phyloP scores from a whole-genome alignment of 2,329 filamentous ascomycete species.

The Venturia effusa region DNA sequence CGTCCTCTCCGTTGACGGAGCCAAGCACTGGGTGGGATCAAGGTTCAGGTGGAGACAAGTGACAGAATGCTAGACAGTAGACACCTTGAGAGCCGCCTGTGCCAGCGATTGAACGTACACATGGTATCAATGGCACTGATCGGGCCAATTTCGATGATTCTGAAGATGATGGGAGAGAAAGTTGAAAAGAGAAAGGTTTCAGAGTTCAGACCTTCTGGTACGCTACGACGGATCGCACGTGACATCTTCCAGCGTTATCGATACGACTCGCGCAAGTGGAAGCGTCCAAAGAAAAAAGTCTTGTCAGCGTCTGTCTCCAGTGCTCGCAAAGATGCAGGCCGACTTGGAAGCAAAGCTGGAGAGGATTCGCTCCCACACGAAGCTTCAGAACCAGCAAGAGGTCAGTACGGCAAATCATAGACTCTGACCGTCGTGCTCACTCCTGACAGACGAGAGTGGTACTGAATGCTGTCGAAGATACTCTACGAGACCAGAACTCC shows the following conservation, averaged over 20 bases:
- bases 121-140: too few species aligned
- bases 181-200: too few species aligned
- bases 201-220: too few species aligned
- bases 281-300: slow-evolving; percentile 2
- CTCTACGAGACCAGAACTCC: slow-evolving; percentile 76
- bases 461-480: slow-evolving; percentile 84
- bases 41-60: neutral
- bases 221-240: neutral
- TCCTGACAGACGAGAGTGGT: slow-evolving; percentile 63
- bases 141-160: too few species aligned
- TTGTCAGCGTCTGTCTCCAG: neutral
- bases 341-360: slow-evolving; percentile 81
- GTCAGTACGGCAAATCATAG: slow-evolving; percentile 36
- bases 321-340: slow-evolving; percentile 3
- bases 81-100: too few species aligned
- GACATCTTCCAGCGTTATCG: too few species aligned
- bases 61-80: too few species aligned
- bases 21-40: neutral
- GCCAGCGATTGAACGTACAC: too few species aligned
- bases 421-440: neutral
- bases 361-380: slow-evolving; percentile 86
- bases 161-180: too few species aligned
- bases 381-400: slow-evolving; percentile 90
- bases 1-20: neutral
- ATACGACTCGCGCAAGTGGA: too few species aligned